Evolutionary conservation across 2,329 filamentous ascomycete genomes (phyloP), one percentile per base, ranked within the genome.

Genomic region (Chrysoporthe puriensis): DNA sequence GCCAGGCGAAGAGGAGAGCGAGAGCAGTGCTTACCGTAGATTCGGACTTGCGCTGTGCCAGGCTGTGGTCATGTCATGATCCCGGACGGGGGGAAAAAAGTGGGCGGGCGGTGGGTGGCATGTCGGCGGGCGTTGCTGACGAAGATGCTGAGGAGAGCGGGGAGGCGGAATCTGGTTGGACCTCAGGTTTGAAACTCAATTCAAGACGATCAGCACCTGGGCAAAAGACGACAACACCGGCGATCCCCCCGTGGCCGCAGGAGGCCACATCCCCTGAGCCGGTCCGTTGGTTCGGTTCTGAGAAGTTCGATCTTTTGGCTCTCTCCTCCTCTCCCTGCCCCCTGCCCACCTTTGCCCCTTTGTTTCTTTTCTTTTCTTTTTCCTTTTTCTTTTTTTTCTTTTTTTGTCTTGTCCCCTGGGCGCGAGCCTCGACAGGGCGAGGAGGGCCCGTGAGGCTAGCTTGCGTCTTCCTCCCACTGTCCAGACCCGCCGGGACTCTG

Each of bases 121-220:
- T 34, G 36, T 40, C 36, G 36, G 36, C 36, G 36, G 9, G n/a
- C 8, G 1, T 50, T 44, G 36, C 4, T 21, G 44, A 32, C 13
- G 21, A 54, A 54, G 50, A 54, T 32, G 46, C 21, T 54, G 11
- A 11, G 13, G n/a, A 63, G 36, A 14, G 62, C 62, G 62, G 36
- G 42, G 36, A 56, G 40, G 40, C 50, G 56, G 52, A 21, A 32
- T 26, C 32, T 21, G 50, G 50, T 57, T 57, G 62, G 62, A 42
- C 48, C 48, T 42, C 40, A 64, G 57, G 42, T 69, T 34, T 69
- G 67, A 69, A 69, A 69, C 67, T 67, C 48, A 44, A 46, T 62
- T 56, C 64, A 60, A 57, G 61, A 66, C 56, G 67, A 69, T 67
- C 67, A 63, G 16, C 16, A 57, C 54, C 54, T 36, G 18, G 32